These are phyloP conservation scores for Alternaria brassicae DNA, from an alignment of 2,329 filamentous ascomycete genomes.

Conservation along the genomic window DNA sequence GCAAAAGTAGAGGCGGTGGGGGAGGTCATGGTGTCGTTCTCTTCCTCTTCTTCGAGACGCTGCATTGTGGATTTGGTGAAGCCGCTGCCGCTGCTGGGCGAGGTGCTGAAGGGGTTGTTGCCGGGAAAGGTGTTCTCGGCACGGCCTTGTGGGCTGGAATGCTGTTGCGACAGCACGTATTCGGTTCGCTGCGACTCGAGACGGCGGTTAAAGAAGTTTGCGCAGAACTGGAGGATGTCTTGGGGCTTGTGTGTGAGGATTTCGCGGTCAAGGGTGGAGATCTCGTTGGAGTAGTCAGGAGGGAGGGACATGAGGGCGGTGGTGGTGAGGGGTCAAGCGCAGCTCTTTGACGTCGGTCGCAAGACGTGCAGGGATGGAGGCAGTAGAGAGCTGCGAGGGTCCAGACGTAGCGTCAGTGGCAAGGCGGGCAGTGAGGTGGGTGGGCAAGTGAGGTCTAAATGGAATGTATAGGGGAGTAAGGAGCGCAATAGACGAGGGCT, in stretches of 20 bases:
- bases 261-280: conserved; percentile 68
- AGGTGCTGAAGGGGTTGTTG: conserved; percentile 74
- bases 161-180: conserved; percentile 60
- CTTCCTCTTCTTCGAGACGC: conserved; percentile 81
- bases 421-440: neutral
- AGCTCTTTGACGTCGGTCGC: conserved; percentile 50
- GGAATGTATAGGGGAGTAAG: neutral
- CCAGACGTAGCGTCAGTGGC: conserved; percentile 37
- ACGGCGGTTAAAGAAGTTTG: conserved; percentile 70
- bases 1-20: conserved; percentile 66
- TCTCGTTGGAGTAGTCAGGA: conserved; percentile 61
- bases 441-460: conserved; percentile 1
- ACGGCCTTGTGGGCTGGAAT: conserved; percentile 53
- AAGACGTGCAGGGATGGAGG: conserved; percentile 47
- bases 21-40: conserved; percentile 76
- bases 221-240: conserved; percentile 74
- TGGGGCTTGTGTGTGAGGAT: conserved; percentile 64
- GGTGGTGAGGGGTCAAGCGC: conserved; percentile 45
- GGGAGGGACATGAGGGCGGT: conserved; percentile 50
- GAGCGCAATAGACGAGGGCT: conserved; percentile 11
- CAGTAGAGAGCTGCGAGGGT: conserved; percentile 37
- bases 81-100: conserved; percentile 47
- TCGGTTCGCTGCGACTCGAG: conserved; percentile 70
- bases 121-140: conserved; percentile 79
- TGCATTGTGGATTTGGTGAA: conserved; percentile 60